A percentile compares a stretch with the other conserved stretches of the same genome.
Conservation (phyloP, 768 basidiomycete genomes). For the Mrakia frigida region DNA sequence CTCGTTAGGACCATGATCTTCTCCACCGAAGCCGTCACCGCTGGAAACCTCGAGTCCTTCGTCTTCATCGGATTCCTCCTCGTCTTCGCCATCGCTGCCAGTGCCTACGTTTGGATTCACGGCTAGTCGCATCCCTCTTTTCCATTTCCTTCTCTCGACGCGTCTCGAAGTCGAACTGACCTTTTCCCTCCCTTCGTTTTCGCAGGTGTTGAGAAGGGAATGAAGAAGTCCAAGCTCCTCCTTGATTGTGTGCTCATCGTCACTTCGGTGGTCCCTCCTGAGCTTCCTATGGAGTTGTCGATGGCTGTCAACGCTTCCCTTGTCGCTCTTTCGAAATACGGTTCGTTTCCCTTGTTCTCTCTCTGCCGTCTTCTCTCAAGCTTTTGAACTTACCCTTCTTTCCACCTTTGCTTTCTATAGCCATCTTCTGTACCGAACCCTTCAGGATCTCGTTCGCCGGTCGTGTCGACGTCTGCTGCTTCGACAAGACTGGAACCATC, state of each 20-base stretch:
- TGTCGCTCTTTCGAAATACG: conserved; percentile 85
- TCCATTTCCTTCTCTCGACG: background rate
- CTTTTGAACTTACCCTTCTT: background rate
- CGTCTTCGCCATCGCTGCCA: conserved; percentile 94
- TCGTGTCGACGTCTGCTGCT: conserved; percentile 95
- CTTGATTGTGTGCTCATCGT: conserved; percentile 94
- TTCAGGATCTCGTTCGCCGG: conserved; percentile 96
- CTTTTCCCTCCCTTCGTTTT: background rate
- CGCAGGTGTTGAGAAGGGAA: conserved; percentile 77
- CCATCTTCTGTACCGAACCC: conserved; percentile 98
- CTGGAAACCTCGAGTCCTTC: conserved; percentile 93
- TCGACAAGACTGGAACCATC: conserved; percentile 98
- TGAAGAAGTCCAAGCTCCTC: conserved; percentile 90
- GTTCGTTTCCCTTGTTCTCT: conserved; percentile 53
- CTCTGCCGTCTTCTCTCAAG: background rate
- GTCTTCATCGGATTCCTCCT: conserved; percentile 96
- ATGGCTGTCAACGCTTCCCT: conserved; percentile 92
- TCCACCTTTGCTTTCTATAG: conserved; percentile 47
- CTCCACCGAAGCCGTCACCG: conserved; percentile 91
- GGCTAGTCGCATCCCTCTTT: conserved; percentile 50
- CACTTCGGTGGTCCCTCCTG: conserved; percentile 95
- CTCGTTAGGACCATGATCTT: conserved; percentile 99
- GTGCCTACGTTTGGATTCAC: conserved; percentile 97
- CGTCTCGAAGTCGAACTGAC: background rate
- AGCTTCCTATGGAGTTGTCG: conserved; percentile 95